These are phyloP conservation scores for Amesomyces nigricolor DNA, from an alignment of 2,329 filamentous ascomycete species.

Conservation along the genomic window DNA sequence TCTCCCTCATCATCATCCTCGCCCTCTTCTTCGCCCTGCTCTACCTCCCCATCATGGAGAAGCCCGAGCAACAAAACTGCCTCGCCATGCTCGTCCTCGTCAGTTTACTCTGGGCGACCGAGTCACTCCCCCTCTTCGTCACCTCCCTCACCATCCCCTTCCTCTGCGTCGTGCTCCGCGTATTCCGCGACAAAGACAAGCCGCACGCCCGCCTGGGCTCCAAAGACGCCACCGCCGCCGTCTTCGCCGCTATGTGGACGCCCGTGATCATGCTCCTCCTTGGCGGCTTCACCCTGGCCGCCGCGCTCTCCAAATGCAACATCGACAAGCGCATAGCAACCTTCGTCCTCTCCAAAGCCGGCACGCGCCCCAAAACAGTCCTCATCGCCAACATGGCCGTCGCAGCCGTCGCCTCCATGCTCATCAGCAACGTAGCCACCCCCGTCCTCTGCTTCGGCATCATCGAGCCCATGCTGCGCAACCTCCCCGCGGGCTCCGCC, in stretches of 20 bases:
- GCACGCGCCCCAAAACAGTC: slow-evolving; percentile 82
- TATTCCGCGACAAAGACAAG: slow-evolving; percentile 69
- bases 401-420: slow-evolving; percentile 95
- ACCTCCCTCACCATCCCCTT: slow-evolving; percentile 93
- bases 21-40: slow-evolving; percentile 70
- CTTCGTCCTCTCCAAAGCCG: slow-evolving; percentile 91
- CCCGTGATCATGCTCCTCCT: slow-evolving; percentile 97
- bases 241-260: slow-evolving; percentile 97
- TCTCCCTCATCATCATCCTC: slow-evolving; percentile 66
- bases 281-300: slow-evolving; percentile 92
- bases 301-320: slow-evolving; percentile 91
- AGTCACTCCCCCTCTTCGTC: slow-evolving; percentile 95
- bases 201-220: slow-evolving; percentile 67
- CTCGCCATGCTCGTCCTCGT: slow-evolving; percentile 90
- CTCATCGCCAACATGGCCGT: slow-evolving; percentile 98
- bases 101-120: slow-evolving; percentile 91
- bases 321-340: slow-evolving; percentile 97
- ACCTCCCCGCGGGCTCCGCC: slow-evolving; percentile 79
- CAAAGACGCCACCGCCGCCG: slow-evolving; percentile 73
- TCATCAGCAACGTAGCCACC: slow-evolving; percentile 96
- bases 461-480: slow-evolving; percentile 94
- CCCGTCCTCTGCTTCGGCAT: slow-evolving; percentile 97
- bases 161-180: slow-evolving; percentile 77
- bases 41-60: slow-evolving; percentile 73
- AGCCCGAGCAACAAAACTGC: slow-evolving; percentile 90